phyloP scores from a whole-genome alignment of 2,329 filamentous ascomycete genomes.

The Emericellopsis cladophorae region DNA sequence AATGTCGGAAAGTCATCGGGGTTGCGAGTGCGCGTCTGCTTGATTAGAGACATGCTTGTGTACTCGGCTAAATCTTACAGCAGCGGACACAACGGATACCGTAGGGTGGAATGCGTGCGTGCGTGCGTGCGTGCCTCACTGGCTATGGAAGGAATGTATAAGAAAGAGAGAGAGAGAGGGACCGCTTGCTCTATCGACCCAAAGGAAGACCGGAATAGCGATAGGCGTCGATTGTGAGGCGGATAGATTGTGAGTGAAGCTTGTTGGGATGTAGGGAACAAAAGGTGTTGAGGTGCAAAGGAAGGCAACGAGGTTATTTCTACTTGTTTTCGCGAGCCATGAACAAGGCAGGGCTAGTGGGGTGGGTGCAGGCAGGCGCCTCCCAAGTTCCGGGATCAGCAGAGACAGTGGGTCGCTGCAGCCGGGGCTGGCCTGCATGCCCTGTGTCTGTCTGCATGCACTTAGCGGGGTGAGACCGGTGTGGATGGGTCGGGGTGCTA shows the following conservation, averaged over 20 bases:
- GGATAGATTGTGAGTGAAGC: background rate
- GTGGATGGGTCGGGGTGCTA: too few species aligned
- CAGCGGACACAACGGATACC: conserved; percentile 14
- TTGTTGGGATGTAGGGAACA: background rate
- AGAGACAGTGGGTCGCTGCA: too few species aligned
- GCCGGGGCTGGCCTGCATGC: too few species aligned
- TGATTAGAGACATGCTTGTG: conserved; percentile 38
- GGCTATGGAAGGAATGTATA: background rate
- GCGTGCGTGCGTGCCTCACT: conserved; percentile 5
- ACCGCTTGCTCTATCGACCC: background rate
- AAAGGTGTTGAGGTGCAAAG: background rate
- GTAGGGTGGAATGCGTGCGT: conserved; percentile 6
- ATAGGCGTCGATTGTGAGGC: background rate
- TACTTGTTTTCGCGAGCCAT: background rate
- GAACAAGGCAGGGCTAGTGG: too few species aligned
- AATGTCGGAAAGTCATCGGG: conserved; percentile 66
- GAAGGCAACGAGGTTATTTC: conserved; percentile 1
- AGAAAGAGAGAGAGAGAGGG: too few species aligned
- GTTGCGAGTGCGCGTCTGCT: conserved; percentile 39
- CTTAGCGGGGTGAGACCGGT: too few species aligned
- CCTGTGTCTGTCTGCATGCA: too few species aligned
- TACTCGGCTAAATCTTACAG: conserved; percentile 29
- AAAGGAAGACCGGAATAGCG: background rate
- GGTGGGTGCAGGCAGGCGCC: too few species aligned
- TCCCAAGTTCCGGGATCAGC: too few species aligned